phyloP scores from a whole-genome alignment of 140 eudicot genomes.

The Bidens hawaiensis region DNA sequence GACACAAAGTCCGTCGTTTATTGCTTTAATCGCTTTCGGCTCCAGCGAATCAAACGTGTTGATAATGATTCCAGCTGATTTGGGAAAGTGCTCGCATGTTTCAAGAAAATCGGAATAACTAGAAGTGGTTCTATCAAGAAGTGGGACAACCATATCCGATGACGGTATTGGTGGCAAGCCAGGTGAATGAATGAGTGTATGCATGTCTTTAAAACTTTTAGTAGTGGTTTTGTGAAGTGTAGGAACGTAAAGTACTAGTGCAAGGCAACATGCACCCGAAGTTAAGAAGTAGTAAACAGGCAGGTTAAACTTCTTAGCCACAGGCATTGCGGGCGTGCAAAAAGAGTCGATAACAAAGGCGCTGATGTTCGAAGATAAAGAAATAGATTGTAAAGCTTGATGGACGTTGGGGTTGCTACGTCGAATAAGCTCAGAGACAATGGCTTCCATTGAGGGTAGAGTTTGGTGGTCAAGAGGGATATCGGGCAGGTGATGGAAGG shows the following conservation, averaged over 20 bases:
- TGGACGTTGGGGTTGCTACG: constrained; percentile 36
- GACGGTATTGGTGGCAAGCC: no score
- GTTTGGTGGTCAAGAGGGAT: constrained; percentile 29
- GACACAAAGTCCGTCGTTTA: constrained; percentile 36
- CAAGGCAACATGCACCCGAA: constrained; percentile 39
- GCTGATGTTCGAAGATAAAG: constrained; percentile 10
- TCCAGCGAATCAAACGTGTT: no score
- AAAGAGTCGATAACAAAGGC: constrained; percentile 51
- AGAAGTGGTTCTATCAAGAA: constrained; percentile 22
- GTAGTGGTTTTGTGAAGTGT: constrained; percentile 10
- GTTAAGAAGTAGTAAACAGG: constrained; percentile 46
- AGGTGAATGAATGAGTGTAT: constrained; percentile 26
- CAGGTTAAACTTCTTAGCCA: constrained; percentile 17
- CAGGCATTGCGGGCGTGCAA: constrained; percentile 34
- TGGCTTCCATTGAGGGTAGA: constrained; percentile 36
- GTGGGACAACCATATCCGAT: constrained; percentile 11
- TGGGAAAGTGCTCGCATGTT: background rate
- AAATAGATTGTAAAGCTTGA: constrained; percentile 32
- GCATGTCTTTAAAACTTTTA: constrained; percentile 29
- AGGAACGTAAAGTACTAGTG: constrained; percentile 33
- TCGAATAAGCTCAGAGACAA: constrained; percentile 31
- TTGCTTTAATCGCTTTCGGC: constrained; percentile 38
- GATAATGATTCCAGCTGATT: no score
- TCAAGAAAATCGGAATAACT: constrained; percentile 26
- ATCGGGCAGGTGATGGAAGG: constrained; percentile 42